Percentiles rank a stretch among this genome's conserved stretches.
These are phyloP conservation scores for Penicillium cataractarum DNA, from an alignment of 495 filamentous ascomycete species.

Conservation along the genomic window DNA sequence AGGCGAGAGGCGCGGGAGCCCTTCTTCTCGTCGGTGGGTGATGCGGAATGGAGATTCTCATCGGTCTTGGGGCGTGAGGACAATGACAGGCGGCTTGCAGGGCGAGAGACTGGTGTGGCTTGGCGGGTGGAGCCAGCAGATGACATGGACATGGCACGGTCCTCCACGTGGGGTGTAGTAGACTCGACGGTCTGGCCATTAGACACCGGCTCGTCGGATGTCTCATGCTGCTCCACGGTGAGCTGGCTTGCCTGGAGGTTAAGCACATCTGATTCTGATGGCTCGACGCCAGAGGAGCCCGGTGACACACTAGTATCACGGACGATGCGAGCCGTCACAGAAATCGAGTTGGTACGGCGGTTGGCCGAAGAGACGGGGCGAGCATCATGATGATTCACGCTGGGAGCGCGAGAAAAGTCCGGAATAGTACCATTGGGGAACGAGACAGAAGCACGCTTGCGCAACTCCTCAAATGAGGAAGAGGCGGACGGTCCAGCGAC, in stretches of 20 bases:
- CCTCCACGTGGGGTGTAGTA: slow-evolving; percentile 20
- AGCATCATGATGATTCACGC: slow-evolving; percentile 35
- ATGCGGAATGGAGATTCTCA: slow-evolving; percentile 38
- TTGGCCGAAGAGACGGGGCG: slow-evolving; percentile 31
- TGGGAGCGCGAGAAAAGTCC: slow-evolving; percentile 35
- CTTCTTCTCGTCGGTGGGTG: slow-evolving; percentile 64
- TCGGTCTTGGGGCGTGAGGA: slow-evolving; percentile 45
- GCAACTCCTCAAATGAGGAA: slow-evolving; percentile 47
- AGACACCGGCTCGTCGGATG: slow-evolving; percentile 34
- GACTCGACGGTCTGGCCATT: slow-evolving; percentile 20
- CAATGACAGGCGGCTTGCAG: slow-evolving; percentile 42
- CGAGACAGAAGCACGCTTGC: slow-evolving; percentile 47
- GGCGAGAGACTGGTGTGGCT: slow-evolving; percentile 29
- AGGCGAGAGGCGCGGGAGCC: slow-evolving; percentile 71
- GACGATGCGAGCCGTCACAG: slow-evolving; percentile 79
- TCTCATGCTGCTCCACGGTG: slow-evolving; percentile 72
- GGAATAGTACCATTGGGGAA: slow-evolving; percentile 31
- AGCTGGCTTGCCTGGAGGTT: slow-evolving; percentile 73
- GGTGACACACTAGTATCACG: slow-evolving; percentile 53
- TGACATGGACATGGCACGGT: slow-evolving; percentile 43
- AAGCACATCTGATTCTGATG: slow-evolving; percentile 51
- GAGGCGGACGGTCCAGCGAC: slow-evolving; percentile 33
- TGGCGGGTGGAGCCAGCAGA: slow-evolving; percentile 36
- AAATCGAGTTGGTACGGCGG: slow-evolving; percentile 62
- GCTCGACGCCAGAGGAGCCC: slow-evolving; percentile 39